Percentiles rank a stretch among this genome's conserved stretches.
These are phyloP conservation scores for Cyberlindnera bimundalis DNA, from an alignment of 805 yeast species.

Conservation along the genomic window DNA sequence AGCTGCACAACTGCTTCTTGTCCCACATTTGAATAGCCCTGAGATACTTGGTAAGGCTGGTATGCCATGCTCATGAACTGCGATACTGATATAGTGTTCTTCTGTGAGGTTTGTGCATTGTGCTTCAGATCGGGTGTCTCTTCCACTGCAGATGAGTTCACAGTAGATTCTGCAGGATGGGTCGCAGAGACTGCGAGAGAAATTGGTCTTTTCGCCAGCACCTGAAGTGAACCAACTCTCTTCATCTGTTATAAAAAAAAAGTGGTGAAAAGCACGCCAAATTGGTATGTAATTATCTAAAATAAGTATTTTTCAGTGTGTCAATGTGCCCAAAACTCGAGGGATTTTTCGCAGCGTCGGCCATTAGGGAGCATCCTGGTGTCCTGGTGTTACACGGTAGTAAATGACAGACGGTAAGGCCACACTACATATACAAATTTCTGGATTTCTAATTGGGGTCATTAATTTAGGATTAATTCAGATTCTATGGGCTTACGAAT, in stretches of 20 bases:
- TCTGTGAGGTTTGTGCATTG: neutral
- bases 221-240: neutral
- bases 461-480: no score
- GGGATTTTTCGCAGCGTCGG: no score
- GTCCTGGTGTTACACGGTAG: no score
- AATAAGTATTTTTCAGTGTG: no score
- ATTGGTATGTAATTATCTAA: no score
- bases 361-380: no score
- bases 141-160: neutral
- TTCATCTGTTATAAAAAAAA: neutral
- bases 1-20: neutral
- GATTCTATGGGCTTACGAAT: no score
- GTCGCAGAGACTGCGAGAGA: conserved; percentile 5
- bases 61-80: conserved; percentile 4
- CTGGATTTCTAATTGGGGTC: no score
- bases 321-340: no score
- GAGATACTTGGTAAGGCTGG: conserved; percentile 3
- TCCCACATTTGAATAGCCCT: neutral
- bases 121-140: conserved; percentile 4
- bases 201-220: conserved; percentile 5
- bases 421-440: no score
- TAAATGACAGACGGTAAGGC: no score
- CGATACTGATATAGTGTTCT: neutral
- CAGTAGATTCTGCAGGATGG: neutral
- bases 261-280: neutral